Percentiles rank a stretch among this genome's conserved stretches.
Evolutionary conservation across 768 basidiomycete genomes (phyloP).

Genomic region (Trametes sanguinea): DNA sequence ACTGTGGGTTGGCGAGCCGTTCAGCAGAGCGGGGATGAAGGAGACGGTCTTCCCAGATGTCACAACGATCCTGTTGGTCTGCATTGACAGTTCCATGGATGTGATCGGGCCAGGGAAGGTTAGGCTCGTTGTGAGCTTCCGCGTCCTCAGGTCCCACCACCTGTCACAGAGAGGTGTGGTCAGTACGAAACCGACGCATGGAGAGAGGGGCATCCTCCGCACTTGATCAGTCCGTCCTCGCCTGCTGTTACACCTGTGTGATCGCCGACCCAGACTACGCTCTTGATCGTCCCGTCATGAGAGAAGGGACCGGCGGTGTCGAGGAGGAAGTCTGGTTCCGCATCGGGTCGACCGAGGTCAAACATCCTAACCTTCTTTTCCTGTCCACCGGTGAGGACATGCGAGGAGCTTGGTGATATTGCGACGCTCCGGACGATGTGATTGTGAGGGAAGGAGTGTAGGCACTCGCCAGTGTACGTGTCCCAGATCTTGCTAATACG

Average conservation of each 20-base stretch:
- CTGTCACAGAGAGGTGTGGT: constrained; percentile 41
- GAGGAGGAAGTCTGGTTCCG: constrained; percentile 79
- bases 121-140: constrained; percentile 67
- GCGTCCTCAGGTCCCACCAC: constrained; percentile 95
- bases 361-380: constrained; percentile 98
- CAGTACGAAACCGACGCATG: not conserved
- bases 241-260: constrained; percentile 86
- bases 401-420: constrained; percentile 66
- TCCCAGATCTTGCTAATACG: constrained; percentile 89
- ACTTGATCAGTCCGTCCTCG: constrained; percentile 93
- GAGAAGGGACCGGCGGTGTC: constrained; percentile 58
- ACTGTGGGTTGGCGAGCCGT: constrained; percentile 66
- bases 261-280: constrained; percentile 91
- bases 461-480: constrained; percentile 80
- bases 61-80: constrained; percentile 81
- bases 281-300: constrained; percentile 90
- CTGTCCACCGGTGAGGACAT: constrained; percentile 89
- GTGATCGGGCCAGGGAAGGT: constrained; percentile 80
- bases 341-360: constrained; percentile 83
- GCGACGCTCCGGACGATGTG: constrained; percentile 98
- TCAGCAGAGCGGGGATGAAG: constrained; percentile 79
- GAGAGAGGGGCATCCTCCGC: constrained; percentile 25
- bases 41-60: constrained; percentile 92
- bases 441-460: constrained; percentile 97
- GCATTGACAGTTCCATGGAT: constrained; percentile 89